A percentile compares a stretch with the other conserved stretches of the same genome.
phyloP scores from a whole-genome alignment of 2,329 filamentous ascomycete genomes.

The Lachnum nothofagi region DNA sequence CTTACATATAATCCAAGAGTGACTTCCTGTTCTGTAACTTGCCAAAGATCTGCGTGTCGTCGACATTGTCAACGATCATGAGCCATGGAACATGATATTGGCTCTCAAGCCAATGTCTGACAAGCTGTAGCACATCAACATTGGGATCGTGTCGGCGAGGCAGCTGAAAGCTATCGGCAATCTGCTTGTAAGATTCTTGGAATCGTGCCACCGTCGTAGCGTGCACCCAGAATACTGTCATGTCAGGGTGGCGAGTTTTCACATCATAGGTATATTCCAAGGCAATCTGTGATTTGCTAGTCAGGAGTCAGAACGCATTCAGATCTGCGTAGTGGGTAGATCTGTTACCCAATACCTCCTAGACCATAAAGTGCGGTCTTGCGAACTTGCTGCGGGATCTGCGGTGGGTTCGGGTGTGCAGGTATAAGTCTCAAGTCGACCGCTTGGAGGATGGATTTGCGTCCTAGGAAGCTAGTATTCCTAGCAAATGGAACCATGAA shows the following conservation, averaged over 20 bases:
- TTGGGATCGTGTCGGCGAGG: constrained; percentile 11
- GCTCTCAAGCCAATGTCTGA: constrained; percentile 11
- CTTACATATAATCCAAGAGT: background rate
- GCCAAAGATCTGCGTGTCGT: constrained; percentile 10
- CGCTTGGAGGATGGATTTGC: background rate
- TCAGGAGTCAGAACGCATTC: background rate
- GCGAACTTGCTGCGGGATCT: too few relatives aligned
- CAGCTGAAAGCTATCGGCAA: constrained; percentile 11
- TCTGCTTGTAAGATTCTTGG: constrained; percentile 11
- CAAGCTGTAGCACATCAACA: constrained; percentile 13
- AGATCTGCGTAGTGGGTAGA: background rate
- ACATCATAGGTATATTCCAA: constrained; percentile 9
- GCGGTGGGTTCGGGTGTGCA: too few relatives aligned
- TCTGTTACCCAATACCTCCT: constrained; percentile 6
- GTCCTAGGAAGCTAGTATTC: constrained; percentile 4
- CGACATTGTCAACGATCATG: constrained; percentile 18
- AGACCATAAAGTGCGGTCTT: constrained; percentile 7
- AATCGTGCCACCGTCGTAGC: constrained; percentile 9
- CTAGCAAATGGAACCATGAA: constrained; percentile 7
- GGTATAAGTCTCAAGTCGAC: background rate
- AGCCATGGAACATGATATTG: constrained; percentile 10
- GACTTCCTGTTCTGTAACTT: background rate
- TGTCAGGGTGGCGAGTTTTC: background rate
- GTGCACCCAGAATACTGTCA: constrained; percentile 15
- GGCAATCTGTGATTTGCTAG: constrained; percentile 19